phyloP scores from a whole-genome alignment of 305 asterid species.

The Fraxinus floribunda region DNA sequence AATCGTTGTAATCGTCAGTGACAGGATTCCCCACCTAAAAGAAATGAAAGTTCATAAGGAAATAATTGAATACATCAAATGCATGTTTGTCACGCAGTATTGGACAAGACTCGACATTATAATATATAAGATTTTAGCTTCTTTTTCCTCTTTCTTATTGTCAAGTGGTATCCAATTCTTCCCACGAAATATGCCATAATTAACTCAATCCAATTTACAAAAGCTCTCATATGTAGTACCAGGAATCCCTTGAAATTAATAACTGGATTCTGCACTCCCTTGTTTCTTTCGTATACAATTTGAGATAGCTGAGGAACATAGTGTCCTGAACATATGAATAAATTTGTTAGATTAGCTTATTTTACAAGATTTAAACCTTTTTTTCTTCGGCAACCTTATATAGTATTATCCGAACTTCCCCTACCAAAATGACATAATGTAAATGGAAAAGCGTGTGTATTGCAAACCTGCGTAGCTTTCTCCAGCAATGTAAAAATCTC shows the following conservation, averaged over 20 bases:
- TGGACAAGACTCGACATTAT: neutral
- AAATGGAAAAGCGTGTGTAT: neutral
- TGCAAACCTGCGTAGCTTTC: conserved; percentile 84
- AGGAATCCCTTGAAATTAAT: conserved; percentile 90
- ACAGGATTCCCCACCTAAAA: conserved; percentile 95
- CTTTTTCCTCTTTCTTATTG: neutral
- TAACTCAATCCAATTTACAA: conserved; percentile 4
- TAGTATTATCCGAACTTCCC: neutral
- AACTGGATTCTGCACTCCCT: conserved; percentile 68
- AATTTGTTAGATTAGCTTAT: conserved; percentile 20
- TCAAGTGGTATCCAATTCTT: conserved; percentile 1
- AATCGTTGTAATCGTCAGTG: conserved; percentile 81
- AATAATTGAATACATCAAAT: neutral
- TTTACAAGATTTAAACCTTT: neutral
- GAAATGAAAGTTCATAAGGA: conserved; percentile 3
- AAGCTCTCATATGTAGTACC: conserved; percentile 42
- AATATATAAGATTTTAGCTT: neutral
- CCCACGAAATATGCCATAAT: neutral
- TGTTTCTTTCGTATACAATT: conserved; percentile 61
- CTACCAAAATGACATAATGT: neutral
- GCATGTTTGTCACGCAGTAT: neutral
- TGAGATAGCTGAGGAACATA: conserved; percentile 94
- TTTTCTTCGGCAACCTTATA: neutral
- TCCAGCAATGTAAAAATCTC: conserved; percentile 85
- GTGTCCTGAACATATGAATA: conserved; percentile 60